Evolutionary conservation across 2,329 filamentous ascomycete species (phyloP), one percentile per base, ranked within the genome.

Genomic region (Stagonosporopsis cucurbitacearum): DNA sequence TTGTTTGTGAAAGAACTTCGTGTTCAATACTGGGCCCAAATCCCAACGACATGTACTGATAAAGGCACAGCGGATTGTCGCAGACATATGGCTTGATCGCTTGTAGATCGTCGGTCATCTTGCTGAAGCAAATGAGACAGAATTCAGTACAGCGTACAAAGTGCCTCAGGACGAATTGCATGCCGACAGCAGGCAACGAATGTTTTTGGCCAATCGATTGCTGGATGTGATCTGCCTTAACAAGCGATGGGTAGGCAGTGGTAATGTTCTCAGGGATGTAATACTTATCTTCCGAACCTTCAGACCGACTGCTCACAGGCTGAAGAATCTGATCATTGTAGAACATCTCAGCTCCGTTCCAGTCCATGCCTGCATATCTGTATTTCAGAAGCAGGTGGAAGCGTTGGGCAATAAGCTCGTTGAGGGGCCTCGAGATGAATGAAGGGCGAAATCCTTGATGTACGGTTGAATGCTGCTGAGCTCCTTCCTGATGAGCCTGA

Each of bases 11-110:
- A 23, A 89, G 69, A 20, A 97, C 89, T 68, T 96, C 92, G 69
- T 93, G 87, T 71, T 97, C 92, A 52, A 96, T 86, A 65, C 86
- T 92, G 1, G 91, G 89, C 0, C 92, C 93, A 67, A 96, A 88
- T 0, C 91, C 92, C n/a, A 96, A 80, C 15, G 85, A 82, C 82
- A 96, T 90, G 76, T 95, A 96, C 69, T 97, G 93, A 67, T 90
- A 96, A 4, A 96, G 79, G 67, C 93, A 97, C 3, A 97, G 80
- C 1, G 82, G 80, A 12, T 85, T 83, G 20, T 85, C 84, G 75
- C 93, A 97, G 40, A 96, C 91, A 58, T 82, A 82, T 2, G 90
- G 90, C 63, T 90, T 91, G 57, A 92, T 79, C 1, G 88, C 85
- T 65, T 88, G 85, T 33, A 94, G 87, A 0, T 85, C 83, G 2